A percentile compares a stretch with the other conserved stretches of the same genome.
These are phyloP conservation scores for Tricholoma flavovirens DNA, from an alignment of 768 basidiomycete genomes.

Conservation along the genomic window DNA sequence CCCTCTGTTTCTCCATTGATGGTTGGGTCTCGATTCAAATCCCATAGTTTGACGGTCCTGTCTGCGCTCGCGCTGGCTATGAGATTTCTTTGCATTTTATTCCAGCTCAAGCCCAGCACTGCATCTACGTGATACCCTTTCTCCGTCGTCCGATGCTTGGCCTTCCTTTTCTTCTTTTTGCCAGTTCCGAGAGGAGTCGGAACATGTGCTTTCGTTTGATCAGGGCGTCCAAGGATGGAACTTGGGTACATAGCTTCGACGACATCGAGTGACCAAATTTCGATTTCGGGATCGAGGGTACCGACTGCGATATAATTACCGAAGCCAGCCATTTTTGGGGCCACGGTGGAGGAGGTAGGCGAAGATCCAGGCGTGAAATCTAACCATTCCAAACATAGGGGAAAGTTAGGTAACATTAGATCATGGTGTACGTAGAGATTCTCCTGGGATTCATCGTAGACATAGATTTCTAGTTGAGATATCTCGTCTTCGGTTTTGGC, in stretches of 20 bases:
- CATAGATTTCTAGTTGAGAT: slow-evolving; percentile 91
- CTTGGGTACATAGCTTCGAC: slow-evolving; percentile 94
- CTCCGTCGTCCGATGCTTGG: slow-evolving; percentile 55
- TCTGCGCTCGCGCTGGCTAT: slow-evolving; percentile 92
- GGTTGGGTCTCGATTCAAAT: slow-evolving; percentile 67
- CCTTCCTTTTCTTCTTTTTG: slow-evolving; percentile 93
- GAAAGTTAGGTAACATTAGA: slow-evolving; percentile 94
- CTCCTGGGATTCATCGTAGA: slow-evolving; percentile 89
- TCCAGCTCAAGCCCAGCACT: slow-evolving; percentile 92
- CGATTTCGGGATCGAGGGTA: slow-evolving; percentile 95
- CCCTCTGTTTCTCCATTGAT: slow-evolving; percentile 28
- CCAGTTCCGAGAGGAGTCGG: slow-evolving; percentile 83
- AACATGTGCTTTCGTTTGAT: slow-evolving; percentile 73
- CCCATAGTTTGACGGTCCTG: slow-evolving; percentile 96
- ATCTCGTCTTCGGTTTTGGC: slow-evolving; percentile 97
- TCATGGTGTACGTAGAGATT: slow-evolving; percentile 97
- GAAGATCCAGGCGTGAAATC: slow-evolving; percentile 80
- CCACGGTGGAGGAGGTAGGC: slow-evolving; percentile 23
- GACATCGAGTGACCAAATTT: slow-evolving; percentile 95
- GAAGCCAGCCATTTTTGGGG: slow-evolving; percentile 32
- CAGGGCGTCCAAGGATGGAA: slow-evolving; percentile 85
- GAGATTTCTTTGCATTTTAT: slow-evolving; percentile 80
- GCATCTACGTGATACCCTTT: slow-evolving; percentile 86
- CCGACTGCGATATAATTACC: slow-evolving; percentile 96
- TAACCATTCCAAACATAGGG: slow-evolving; percentile 98